These are phyloP conservation scores for Dryadomyces sulphureus DNA, from an alignment of 2,329 filamentous ascomycete genomes.

Conservation along the genomic window DNA sequence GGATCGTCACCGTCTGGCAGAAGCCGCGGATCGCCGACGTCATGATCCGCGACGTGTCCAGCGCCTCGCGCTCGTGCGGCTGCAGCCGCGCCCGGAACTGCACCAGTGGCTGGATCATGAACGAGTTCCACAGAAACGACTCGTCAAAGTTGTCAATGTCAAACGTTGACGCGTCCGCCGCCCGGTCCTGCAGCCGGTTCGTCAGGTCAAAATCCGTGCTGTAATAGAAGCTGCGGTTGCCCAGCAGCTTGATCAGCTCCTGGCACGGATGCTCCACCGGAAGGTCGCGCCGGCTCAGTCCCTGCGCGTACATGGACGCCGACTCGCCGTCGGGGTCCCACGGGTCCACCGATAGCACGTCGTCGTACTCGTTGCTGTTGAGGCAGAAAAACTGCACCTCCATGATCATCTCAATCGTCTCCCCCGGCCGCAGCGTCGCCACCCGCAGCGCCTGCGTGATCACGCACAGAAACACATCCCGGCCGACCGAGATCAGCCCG, in stretches of 20 bases:
- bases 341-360: constrained; percentile 45
- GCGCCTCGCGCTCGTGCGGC: constrained; percentile 54
- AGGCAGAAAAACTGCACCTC: constrained; percentile 88
- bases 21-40: constrained; percentile 93
- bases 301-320: constrained; percentile 32
- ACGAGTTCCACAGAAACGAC: constrained; percentile 93
- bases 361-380: constrained; percentile 74
- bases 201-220: constrained; percentile 97
- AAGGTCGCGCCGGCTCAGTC: constrained; percentile 50
- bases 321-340: constrained; percentile 36
- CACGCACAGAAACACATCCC: constrained; percentile 82
- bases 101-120: constrained; percentile 89
- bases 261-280: constrained; percentile 76
- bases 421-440: constrained; percentile 70
- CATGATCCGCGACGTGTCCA: constrained; percentile 79
- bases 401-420: constrained; percentile 77
- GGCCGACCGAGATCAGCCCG: constrained; percentile 68
- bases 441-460: constrained; percentile 68
- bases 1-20: constrained; percentile 73
- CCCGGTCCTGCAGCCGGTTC: constrained; percentile 75
- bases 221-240: constrained; percentile 94
- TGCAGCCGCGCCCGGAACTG: constrained; percentile 75
- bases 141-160: constrained; percentile 89
- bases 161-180: constrained; percentile 62
- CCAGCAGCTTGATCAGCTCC: constrained; percentile 79